These are phyloP conservation scores for Tricholoma furcatifolium DNA, from an alignment of 768 basidiomycete genomes.

Conservation along the genomic window DNA sequence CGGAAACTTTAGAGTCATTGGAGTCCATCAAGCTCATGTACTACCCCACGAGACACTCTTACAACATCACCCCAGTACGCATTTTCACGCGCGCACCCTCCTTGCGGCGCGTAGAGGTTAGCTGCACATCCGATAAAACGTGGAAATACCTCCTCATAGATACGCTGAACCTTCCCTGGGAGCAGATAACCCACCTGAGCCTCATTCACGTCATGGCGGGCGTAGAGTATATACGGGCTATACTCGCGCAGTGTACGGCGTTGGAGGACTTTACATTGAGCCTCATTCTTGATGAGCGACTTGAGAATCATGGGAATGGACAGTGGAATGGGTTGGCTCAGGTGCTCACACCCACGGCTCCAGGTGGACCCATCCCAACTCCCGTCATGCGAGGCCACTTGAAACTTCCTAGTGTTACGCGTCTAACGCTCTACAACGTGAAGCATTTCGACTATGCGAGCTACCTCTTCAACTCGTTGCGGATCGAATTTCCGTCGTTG, in stretches of 20 bases:
- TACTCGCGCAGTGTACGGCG: constrained; percentile 2
- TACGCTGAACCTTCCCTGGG: constrained; percentile 11
- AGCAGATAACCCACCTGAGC: constrained; percentile 11
- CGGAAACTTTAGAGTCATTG: neutral
- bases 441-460: constrained; percentile 12
- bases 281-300: constrained; percentile 1
- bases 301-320: too few relatives aligned
- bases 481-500: constrained; percentile 6
- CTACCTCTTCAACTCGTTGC: constrained; percentile 1
- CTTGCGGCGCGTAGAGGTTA: constrained; percentile 3
- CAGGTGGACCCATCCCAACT: too few relatives aligned
- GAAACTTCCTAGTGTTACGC: constrained; percentile 6
- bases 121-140: neutral
- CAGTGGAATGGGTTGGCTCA: too few relatives aligned
- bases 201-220: constrained; percentile 7
- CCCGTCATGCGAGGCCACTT: neutral
- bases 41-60: neutral
- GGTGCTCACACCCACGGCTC: too few relatives aligned
- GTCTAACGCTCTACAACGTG: constrained; percentile 11
- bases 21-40: constrained; percentile 9
- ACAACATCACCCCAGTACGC: too few relatives aligned
- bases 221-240: neutral
- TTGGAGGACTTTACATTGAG: constrained; percentile 9
- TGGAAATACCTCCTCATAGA: neutral
- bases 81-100: neutral